Percentiles rank a stretch among this genome's conserved stretches.
Evolutionary conservation across 31 red algal species (phyloP).

Genomic region (Asparagopsis taxiformis): DNA sequence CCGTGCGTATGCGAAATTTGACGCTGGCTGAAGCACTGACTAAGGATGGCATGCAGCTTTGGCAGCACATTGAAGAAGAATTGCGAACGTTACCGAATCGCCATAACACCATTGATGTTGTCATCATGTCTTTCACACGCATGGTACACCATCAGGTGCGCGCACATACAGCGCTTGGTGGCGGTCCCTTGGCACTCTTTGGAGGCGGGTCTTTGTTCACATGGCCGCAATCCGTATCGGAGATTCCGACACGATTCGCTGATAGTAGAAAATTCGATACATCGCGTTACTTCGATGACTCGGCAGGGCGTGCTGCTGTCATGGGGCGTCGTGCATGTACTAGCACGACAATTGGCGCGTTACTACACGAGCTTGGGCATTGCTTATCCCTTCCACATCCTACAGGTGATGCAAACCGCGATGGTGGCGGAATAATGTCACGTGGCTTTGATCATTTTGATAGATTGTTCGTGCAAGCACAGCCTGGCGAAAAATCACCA

Average conservation of each 20-base stretch:
- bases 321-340: slow-evolving; percentile 16
- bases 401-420: neutral
- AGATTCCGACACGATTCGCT: slow-evolving; percentile 12
- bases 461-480: neutral
- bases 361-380: slow-evolving; percentile 41
- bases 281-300: slow-evolving; percentile 13
- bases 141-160: neutral
- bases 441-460: slow-evolving; percentile 34
- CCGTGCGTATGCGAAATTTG: neutral
- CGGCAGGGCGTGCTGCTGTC: neutral
- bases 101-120: slow-evolving; percentile 4
- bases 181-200: slow-evolving; percentile 30
- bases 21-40: slow-evolving; percentile 13
- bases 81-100: slow-evolving; percentile 1
- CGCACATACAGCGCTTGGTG: slow-evolving; percentile 35
- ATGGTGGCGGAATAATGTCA: slow-evolving; percentile 18
- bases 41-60: slow-evolving; percentile 14
- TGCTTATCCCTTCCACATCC: slow-evolving; percentile 32
- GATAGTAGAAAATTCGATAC: slow-evolving; percentile 21
- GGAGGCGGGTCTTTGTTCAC: slow-evolving; percentile 28
- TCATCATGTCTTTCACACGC: slow-evolving; percentile 21
- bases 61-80: neutral
- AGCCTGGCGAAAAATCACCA: neutral
- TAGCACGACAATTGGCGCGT: slow-evolving; percentile 41
- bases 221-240: slow-evolving; percentile 19